Base-by-base conservation (phyloP, 768 basidiomycete species). In the Dacryopinax primogenitus region DNA sequence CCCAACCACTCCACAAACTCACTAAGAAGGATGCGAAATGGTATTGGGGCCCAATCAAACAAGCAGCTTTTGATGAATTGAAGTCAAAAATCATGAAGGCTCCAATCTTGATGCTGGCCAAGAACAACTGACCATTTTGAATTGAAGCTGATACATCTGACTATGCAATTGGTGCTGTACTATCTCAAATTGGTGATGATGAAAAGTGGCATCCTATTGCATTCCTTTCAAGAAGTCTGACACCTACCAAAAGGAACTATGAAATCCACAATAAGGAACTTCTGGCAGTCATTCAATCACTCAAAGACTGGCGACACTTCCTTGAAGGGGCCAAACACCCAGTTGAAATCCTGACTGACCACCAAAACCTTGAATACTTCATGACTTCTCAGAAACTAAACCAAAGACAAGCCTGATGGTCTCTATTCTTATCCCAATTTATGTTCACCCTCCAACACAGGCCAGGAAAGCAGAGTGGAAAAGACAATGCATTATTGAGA, bases 231-330 rank as follows among this genome's bases (percentile, higher is more conserved):
- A 72, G 74, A 3, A 68, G 71, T 4, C 64, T 80, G 0, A 65
- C 26, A 26, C 47, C 69, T 0, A 70, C 77, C 0, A 77, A 84
- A 68, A 32, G 70, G 1, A 83, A 83, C 69, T 83, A 84, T 66
- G 72, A 80, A 15, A 77, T 80, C 21, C 75, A 82, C 65, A 77
- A 84, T 66, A 78, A 80, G 67, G 82, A 84, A 72, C 70, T 83
- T 15, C 73, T 83, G 0, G 79, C 78, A 0, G 76, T 83, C 51
- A 70, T 83, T n/a, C 33, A 71, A 32, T 73, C 74, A 0, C 67
- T 80, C 62, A 39, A 63, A 13, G 33, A 69, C 13, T 78, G n/a
- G 69, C 72, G 51, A 68, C 80, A 35, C 66, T 71, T 63, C 73
- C 74, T 0, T 72, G 80, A 62, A 74, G 78, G 73, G 3, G 44